Percentiles rank a stretch among this genome's conserved stretches.
phyloP scores from a whole-genome alignment of 306 rosid species.

The Quercus bicolor region DNA sequence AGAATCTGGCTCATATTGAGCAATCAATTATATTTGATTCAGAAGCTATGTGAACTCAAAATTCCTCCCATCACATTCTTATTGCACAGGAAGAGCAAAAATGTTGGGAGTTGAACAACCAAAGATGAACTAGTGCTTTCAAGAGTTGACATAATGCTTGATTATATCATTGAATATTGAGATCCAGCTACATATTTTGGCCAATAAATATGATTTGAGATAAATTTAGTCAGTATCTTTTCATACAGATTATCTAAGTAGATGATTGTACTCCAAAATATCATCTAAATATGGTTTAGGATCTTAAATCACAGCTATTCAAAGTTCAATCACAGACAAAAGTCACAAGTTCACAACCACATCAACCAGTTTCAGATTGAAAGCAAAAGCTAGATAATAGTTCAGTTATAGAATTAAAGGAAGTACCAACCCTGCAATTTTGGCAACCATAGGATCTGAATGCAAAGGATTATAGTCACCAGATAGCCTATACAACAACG shows the following conservation, averaged over 20 bases:
- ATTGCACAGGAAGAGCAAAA: neutral
- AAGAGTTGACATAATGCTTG: neutral
- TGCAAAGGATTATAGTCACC: constrained; percentile 95
- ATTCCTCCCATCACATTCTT: neutral
- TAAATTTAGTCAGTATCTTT: neutral
- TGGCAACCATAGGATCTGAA: constrained; percentile 81
- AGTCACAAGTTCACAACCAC: neutral
- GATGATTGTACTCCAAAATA: neutral
- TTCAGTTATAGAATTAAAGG: constrained; percentile 1
- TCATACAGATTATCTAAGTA: constrained; percentile 4
- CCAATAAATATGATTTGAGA: neutral
- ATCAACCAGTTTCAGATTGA: neutral
- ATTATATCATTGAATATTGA: neutral
- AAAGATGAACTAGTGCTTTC: neutral
- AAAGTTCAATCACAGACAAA: neutral
- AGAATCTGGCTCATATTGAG: neutral
- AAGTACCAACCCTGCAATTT: constrained; percentile 82
- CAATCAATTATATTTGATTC: constrained; percentile 11
- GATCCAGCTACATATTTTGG: neutral
- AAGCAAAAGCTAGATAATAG: neutral
- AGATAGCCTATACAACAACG: constrained; percentile 79
- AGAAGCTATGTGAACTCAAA: neutral
- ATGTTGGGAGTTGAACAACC: neutral
- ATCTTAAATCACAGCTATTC: neutral
- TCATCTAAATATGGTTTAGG: neutral